Percentiles rank a stretch among this genome's conserved stretches.
Evolutionary conservation across 768 basidiomycete species (phyloP).

Genomic region (Leucosporidium creatinivorum): DNA sequence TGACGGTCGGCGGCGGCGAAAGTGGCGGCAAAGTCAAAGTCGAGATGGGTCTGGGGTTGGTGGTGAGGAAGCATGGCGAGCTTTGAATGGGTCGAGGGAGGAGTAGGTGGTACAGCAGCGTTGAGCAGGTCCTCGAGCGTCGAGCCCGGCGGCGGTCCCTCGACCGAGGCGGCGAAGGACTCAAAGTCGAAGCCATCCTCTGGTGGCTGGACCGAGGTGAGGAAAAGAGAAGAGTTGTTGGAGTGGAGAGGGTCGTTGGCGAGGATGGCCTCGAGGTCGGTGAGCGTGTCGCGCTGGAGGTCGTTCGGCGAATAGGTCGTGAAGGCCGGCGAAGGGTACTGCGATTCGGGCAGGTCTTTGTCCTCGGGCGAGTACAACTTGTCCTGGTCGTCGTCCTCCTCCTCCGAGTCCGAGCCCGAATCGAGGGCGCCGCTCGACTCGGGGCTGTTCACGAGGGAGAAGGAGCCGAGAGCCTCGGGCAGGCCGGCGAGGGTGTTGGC

Average conservation of each 20-base stretch:
- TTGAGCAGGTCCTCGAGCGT: background rate
- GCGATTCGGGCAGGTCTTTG: background rate
- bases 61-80: background rate
- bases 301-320: constrained; percentile 14
- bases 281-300: constrained; percentile 14
- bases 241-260: constrained; percentile 26
- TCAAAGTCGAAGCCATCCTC: constrained; percentile 16
- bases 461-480: constrained; percentile 26
- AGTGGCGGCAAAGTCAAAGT: background rate
- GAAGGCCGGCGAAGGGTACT: constrained; percentile 30
- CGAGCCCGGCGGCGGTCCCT: constrained; percentile 1
- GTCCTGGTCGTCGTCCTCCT: constrained; percentile 2
- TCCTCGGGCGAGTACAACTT: background rate
- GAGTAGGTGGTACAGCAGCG: constrained; percentile 7
- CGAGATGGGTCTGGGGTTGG: background rate
- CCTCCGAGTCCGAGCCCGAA: background rate
- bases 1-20: background rate
- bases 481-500: constrained; percentile 18
- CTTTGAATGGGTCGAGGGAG: background rate
- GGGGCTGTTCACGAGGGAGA: constrained; percentile 29
- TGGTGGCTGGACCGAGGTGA: background rate
- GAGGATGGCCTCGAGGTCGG: constrained; percentile 26
- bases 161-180: constrained; percentile 25
- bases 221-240: background rate
- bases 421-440: constrained; percentile 3